These are phyloP conservation scores for Diddensiella caesifluorescens DNA, from an alignment of 805 yeast species.

Conservation along the genomic window DNA sequence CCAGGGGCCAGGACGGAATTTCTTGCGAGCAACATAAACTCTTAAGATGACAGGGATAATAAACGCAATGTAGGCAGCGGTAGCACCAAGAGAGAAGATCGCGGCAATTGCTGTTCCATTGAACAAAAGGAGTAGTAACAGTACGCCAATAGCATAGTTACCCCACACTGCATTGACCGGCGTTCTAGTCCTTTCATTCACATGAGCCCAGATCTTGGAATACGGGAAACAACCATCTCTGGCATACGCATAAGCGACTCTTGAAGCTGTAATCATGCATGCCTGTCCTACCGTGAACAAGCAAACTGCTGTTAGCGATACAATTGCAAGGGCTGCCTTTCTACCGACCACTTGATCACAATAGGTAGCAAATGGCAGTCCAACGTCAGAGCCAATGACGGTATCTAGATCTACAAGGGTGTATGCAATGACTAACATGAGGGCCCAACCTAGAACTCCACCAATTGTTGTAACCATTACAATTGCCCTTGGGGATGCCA, in stretches of 20 bases:
- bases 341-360: slow-evolving; percentile 44
- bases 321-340: slow-evolving; percentile 39
- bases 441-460: slow-evolving; percentile 49
- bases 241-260: slow-evolving; percentile 58
- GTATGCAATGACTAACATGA: slow-evolving; percentile 55
- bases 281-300: slow-evolving; percentile 47
- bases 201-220: slow-evolving; percentile 43
- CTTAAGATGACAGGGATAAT: slow-evolving; percentile 54
- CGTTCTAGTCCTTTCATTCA: slow-evolving; percentile 47
- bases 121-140: slow-evolving; percentile 50
- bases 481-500: slow-evolving; percentile 60
- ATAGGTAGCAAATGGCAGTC: slow-evolving; percentile 56
- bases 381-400: slow-evolving; percentile 41
- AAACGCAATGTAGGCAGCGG: slow-evolving; percentile 60
- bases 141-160: slow-evolving; percentile 50
- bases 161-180: slow-evolving; percentile 57
- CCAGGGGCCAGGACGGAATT: slow-evolving; percentile 63
- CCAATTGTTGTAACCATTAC: slow-evolving; percentile 51
- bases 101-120: slow-evolving; percentile 63
- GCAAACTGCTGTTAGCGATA: slow-evolving; percentile 39
- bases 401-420: slow-evolving; percentile 47
- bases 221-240: slow-evolving; percentile 53
- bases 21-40: slow-evolving; percentile 46
- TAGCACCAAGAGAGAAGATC: slow-evolving; percentile 65
- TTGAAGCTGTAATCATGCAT: slow-evolving; percentile 57